Base-by-base conservation (phyloP, 148 eudicot species). In the Hydrangea macrophylla region DNA sequence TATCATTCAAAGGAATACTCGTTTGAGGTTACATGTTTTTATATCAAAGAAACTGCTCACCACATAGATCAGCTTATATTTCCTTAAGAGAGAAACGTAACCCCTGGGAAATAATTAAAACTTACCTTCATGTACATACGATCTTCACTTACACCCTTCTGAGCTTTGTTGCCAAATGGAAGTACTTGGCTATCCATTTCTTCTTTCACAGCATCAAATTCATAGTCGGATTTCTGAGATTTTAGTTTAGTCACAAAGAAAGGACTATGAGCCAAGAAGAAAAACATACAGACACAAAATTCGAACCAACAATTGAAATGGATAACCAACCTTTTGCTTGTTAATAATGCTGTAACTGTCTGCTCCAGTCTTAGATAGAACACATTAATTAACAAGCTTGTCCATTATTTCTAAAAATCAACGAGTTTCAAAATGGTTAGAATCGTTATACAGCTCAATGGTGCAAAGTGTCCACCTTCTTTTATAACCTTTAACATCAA, bases 61-160 rank as follows among this genome's bases (percentile, higher is more conserved):
- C 1, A 42, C 0, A 42, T 18, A 42, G 15, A 42, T 12, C 13
- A 42, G 39, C 50, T 0, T 0, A 42, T 11, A 18, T 42, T 35
- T 35, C 20, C n/a, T n/a, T 7, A 17, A 51, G 23, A 54, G 25
- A 13, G 7, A 0, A 24, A 6, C 45, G 36, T 6, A 35, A 15
- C 24, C n/a, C 28, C 23, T 3, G 20, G 15, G 15, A 9, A 53
- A 68, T 13, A 6, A 25, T 15, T 18, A 0, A 11, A 27, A 75
- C 73, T 60, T 45, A 90, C 97, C 93, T 90, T 86, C 96, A 87
- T 90, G 74, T 94, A 94, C 89, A 90, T 73, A 79, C 71, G 76
- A 80, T 82, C 96, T 70, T 81, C 84, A 70, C 75, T 79, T 7
- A 51, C 45, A 33, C 64, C 67, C 54, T 80, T 77, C 65, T 59